Evolutionary conservation across 805 yeast genomes (phyloP).

Genomic region (Cyberlindnera xishuangbannaensis): DNA sequence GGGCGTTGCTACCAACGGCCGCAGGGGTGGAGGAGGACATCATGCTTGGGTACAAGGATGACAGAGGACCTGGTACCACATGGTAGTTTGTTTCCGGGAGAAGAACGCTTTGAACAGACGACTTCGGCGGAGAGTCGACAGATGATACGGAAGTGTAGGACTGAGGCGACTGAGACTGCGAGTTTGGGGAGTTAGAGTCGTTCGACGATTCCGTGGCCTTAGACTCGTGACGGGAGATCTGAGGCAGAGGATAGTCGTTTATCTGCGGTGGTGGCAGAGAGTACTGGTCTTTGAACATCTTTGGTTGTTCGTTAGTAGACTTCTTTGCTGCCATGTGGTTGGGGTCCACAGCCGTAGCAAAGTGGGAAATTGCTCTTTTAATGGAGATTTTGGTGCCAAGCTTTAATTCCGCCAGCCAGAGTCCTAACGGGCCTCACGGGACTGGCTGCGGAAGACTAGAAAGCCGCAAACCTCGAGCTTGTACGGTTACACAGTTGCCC

Average conservation of each 20-base stretch:
- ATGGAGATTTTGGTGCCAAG: conserved; percentile 10
- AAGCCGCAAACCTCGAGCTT: too few species aligned
- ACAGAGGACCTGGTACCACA: background rate
- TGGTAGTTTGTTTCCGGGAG: background rate
- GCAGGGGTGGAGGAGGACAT: background rate
- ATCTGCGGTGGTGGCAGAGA: conserved; percentile 3
- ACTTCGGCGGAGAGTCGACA: conserved; percentile 21
- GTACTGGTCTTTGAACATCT: conserved; percentile 7
- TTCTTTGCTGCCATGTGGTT: background rate
- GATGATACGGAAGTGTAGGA: conserved; percentile 23
- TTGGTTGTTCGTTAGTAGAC: too few species aligned
- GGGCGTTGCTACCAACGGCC: conserved; percentile 1
- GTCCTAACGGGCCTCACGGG: too few species aligned
- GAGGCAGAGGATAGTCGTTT: conserved; percentile 2
- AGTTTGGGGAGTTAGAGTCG: conserved; percentile 24
- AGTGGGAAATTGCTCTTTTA: conserved; percentile 3
- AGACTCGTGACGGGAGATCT: conserved; percentile 12
- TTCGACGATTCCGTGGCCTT: conserved; percentile 21
- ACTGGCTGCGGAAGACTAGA: too few species aligned
- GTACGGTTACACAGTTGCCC: too few species aligned
- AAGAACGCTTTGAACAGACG: background rate
- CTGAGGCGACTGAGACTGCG: conserved; percentile 23
- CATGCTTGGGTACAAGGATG: background rate
- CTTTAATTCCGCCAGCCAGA: too few species aligned
- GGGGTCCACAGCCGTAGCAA: background rate